A percentile compares a stretch with the other conserved stretches of the same genome.
These are phyloP conservation scores for Theobroma cacao DNA, from an alignment of 345 rosid genomes.

Conservation along the genomic window DNA sequence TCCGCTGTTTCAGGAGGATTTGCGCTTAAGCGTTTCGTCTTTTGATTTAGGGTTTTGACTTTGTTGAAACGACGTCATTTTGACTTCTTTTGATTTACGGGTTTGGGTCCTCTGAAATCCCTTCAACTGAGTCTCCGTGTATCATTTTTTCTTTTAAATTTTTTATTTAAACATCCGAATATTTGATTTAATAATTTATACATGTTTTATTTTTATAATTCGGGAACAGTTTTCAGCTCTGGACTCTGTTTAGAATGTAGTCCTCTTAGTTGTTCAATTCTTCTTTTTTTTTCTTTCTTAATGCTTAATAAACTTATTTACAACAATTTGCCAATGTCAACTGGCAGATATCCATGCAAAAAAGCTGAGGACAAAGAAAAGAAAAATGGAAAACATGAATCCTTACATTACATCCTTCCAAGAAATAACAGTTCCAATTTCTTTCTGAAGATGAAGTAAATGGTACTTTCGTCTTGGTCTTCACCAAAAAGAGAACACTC, in stretches of 20 bases:
- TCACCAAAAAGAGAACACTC: not conserved
- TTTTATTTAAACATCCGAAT: no score
- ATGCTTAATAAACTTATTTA: no score
- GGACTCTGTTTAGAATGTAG: no score
- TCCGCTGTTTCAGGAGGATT: not conserved
- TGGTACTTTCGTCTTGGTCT: not conserved
- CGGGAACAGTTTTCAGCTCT: no score
- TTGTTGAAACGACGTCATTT: not conserved
- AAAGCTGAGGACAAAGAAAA: not conserved
- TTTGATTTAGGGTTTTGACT: conserved; percentile 7
- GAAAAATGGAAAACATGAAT: not conserved
- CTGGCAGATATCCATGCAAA: not conserved
- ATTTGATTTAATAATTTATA: no score
- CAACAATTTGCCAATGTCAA: not conserved
- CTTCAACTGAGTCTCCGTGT: no score
- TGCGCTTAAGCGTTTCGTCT: not conserved
- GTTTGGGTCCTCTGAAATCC: no score
- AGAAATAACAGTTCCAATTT: not conserved
- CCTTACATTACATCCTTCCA: not conserved
- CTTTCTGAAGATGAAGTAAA: not conserved
- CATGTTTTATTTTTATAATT: no score
- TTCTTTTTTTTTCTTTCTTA: no score
- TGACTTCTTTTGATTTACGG: no score
- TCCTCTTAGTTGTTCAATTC: no score
- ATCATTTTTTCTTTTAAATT: no score